Evolutionary conservation across 73 alveolate species (phyloP), one percentile per base, ranked within the genome.

Genomic region (Effrenium voratum): DNA sequence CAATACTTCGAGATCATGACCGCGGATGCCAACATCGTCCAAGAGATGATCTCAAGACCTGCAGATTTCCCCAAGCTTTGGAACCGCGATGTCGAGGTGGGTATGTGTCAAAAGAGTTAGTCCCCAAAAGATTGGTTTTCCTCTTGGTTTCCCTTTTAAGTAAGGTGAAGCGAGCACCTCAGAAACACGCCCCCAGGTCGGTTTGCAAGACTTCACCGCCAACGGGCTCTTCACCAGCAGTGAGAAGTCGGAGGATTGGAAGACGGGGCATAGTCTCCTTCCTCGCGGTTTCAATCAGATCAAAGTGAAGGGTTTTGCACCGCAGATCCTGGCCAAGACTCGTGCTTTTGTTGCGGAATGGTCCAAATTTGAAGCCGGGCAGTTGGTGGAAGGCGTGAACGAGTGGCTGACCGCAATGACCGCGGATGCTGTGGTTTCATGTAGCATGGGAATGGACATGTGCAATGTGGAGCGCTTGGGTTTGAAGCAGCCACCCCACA

Each of bases 221-320:
- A 84, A 84, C 52, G 93, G 93, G 43, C 66, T 84, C 26, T 84
- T 84, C 77, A 84, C 93, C 93, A 84, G 93, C 93, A 84, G 93
- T 40, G 93, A 84, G 93, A 50, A 84, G 93, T 84, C 93, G 10
- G 80, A 84, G 38, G 93, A 84, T 16, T 84, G 93, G 93, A 84
- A 84, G 79, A 84, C 93, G 8, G 68, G 93, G 40, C 93, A 84
- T 55, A 50, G 77, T 34, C 79, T 84, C 13, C 55, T 84, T 16
- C 93, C 93, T 52, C 93, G 93, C 28, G 93, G 93, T 77, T 84
- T 84, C 93, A 84, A 84, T 52, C 93, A 84, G 72, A 84, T 84
- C 93, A 84, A 84, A 55, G 93, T 84, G 79, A 84, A 84, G 93
- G 52, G 57, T 41, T 84, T 84, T n/a, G 93, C 93, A 5, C 79